Conservation (phyloP, 73 alveolate genomes). For the Breviolum minutum region DNA sequence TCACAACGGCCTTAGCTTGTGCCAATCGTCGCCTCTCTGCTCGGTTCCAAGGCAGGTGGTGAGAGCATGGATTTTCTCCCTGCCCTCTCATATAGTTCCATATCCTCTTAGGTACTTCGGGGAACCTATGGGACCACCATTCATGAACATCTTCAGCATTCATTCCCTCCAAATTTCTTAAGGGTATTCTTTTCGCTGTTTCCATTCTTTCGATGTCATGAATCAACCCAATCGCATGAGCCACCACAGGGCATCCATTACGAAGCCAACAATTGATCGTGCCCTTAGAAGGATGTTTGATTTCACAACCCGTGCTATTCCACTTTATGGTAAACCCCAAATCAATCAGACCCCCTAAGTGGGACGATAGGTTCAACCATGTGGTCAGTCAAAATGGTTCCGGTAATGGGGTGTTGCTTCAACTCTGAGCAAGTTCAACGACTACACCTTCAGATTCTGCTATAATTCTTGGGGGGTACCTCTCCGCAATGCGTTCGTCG, state of each 20-base stretch:
- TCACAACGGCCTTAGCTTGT: not conserved
- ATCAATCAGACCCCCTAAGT: not conserved
- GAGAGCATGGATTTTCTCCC: too few species aligned
- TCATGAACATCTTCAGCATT: not conserved
- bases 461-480: not conserved
- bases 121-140: not conserved
- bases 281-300: too few species aligned
- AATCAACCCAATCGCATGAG: not conserved
- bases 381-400: not conserved
- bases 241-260: not conserved
- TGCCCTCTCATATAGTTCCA: too few species aligned
- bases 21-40: not conserved
- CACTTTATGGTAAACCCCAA: too few species aligned
- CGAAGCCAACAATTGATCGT: not conserved
- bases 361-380: not conserved
- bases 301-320: too few species aligned
- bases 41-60: not conserved
- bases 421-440: not conserved
- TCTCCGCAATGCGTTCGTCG: not conserved
- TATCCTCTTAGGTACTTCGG: not conserved
- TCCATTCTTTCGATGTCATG: not conserved
- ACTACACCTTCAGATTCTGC: not conserved
- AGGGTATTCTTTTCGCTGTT: not conserved
- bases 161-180: not conserved
- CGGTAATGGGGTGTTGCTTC: not conserved